Evolutionary conservation across 495 filamentous ascomycete species (phyloP).

Genomic region (Polyplosphaeria fusca): DNA sequence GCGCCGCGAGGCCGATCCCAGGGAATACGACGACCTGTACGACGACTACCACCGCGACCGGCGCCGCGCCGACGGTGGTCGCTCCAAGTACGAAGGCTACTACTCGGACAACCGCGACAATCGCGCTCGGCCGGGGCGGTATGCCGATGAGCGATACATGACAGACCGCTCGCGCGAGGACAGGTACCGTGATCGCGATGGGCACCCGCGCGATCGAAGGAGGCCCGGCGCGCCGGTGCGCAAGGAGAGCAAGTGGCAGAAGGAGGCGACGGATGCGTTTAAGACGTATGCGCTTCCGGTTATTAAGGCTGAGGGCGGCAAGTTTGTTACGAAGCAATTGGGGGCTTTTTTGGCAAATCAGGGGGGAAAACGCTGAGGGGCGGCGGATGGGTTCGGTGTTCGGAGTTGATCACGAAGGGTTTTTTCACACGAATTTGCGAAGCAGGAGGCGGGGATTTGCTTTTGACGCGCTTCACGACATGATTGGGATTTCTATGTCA

Average conservation of each 20-base stretch:
- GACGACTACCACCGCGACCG: neutral
- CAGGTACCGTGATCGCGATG: neutral
- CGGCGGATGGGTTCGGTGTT: too few species aligned
- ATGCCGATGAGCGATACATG: neutral
- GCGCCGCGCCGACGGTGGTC: neutral
- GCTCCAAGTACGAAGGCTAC: neutral
- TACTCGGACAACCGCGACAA: neutral
- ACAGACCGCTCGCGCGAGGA: neutral
- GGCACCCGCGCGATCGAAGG: neutral
- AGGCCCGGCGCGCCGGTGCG: neutral
- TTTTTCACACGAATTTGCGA: too few species aligned
- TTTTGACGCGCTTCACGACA: too few species aligned
- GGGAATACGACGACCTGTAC: neutral
- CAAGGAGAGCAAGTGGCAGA: slow-evolving; percentile 9
- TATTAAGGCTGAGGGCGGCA: slow-evolving; percentile 13
- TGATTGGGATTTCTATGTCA: too few species aligned
- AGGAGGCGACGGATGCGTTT: neutral
- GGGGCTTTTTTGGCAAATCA: neutral
- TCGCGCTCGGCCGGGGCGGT: neutral
- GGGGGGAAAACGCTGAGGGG: too few species aligned
- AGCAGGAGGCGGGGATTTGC: too few species aligned
- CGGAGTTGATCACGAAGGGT: too few species aligned
- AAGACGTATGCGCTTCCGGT: slow-evolving; percentile 14
- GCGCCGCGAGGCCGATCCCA: too few species aligned
- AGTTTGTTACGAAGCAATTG: neutral